Evolutionary conservation across 2,329 filamentous ascomycete genomes (phyloP).

Genomic region (Fusarium sp.): DNA sequence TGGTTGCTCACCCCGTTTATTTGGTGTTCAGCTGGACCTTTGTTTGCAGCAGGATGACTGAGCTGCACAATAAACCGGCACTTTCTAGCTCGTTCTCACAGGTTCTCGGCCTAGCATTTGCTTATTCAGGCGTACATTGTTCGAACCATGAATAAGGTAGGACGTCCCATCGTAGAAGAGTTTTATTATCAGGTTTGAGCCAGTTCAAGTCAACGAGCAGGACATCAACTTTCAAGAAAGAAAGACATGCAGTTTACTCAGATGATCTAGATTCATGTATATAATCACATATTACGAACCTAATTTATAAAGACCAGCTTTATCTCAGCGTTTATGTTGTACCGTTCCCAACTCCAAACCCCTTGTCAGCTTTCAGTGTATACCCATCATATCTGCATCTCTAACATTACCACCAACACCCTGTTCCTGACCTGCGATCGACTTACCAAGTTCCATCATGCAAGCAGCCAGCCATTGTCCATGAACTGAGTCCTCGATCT

Average conservation of each 20-base stretch:
- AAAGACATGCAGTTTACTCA: background rate
- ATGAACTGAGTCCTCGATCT: constrained; percentile 16
- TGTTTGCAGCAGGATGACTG: background rate
- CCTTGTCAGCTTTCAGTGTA: background rate
- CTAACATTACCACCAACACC: too few species aligned
- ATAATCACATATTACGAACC: background rate
- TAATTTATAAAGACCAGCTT: background rate
- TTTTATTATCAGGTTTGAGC: background rate
- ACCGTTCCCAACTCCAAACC: background rate
- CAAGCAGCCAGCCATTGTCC: constrained; percentile 14
- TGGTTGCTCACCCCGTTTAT: background rate
- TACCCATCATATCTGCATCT: background rate
- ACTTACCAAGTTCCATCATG: background rate
- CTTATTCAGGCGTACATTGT: background rate
- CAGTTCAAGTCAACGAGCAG: background rate
- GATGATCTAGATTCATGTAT: background rate
- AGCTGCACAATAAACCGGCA: background rate
- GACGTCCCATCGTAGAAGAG: background rate
- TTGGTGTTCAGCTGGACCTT: background rate
- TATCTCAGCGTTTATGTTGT: background rate
- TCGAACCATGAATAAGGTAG: background rate
- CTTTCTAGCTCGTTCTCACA: background rate
- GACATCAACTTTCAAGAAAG: background rate
- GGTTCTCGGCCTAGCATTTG: background rate
- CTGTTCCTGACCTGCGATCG: background rate